Evolutionary conservation across 495 filamentous ascomycete genomes (phyloP), one percentile per base, ranked within the genome.

Genomic region (Neurospora sp.): DNA sequence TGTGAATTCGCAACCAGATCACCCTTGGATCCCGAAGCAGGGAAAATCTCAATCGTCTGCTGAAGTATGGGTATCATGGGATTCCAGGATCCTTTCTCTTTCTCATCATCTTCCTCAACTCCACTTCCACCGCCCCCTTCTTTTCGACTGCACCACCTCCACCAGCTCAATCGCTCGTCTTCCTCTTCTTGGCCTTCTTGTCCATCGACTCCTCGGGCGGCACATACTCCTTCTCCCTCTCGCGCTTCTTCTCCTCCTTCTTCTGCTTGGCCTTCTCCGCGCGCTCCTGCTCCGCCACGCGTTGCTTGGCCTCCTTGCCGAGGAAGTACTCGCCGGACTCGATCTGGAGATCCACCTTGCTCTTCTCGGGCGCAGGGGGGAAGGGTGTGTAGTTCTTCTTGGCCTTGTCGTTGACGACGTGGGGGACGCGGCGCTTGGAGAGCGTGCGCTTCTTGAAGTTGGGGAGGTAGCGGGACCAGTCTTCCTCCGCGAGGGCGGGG

Each of bases 251-350:
- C 85, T 97, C 93, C 71, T 89, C 89, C 83, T 91, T 92, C 87
- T 96, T 96, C 81, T 88, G 83, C 79, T 89, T 90, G 84, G 95
- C 91, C 77, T 89, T 89, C 83, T 94, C 93, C 76, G 93, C 86
- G 70, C 92, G 84, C 76, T 92, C 90, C 75, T 95, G 92, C 82
- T 91, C 90, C 70, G 85, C 89, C 71, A 88, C 92, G 69, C 95
- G 86, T 74, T 96, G 93, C 86, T 94, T 96, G 69, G 92, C 94
- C 78, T 96, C 89, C 86, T 96, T 96, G 71, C 89, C 89, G 78
- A 98, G 83, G 84, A 98, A 98, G 83, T 96, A 98, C 84, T 98
- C 96, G 79, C 96, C 96, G 76, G 89, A 94, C 87, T 99, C 96
- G 83, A 98, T 96, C 87, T 98, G 95, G 80, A 96, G 83, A 81